phyloP scores from a whole-genome alignment of 2,329 filamentous ascomycete species.

The Akanthomyces uredinophilus region DNA sequence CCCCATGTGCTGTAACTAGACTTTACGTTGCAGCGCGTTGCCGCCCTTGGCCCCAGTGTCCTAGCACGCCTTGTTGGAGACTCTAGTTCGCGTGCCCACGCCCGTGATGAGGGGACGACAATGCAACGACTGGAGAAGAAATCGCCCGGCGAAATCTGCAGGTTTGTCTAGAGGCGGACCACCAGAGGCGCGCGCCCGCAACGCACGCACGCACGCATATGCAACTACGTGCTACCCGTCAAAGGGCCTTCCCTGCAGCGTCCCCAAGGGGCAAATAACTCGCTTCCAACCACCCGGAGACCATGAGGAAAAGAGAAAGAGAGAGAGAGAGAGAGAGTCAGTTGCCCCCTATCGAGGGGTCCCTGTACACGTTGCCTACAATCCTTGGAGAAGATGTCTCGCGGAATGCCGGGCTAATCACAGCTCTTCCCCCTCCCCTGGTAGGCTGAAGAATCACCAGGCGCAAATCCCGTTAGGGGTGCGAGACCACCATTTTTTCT shows the following conservation, averaged over 20 bases:
- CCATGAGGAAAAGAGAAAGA: not conserved
- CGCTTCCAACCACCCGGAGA: no score
- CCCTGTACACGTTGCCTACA: not conserved
- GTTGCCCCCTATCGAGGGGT: not conserved
- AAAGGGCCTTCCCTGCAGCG: no score
- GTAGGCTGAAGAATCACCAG: constrained; percentile 5
- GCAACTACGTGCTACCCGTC: no score
- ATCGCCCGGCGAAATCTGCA: no score
- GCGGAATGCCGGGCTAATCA: not conserved
- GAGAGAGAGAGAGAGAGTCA: not conserved
- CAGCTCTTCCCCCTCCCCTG: not conserved
- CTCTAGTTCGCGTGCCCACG: not conserved
- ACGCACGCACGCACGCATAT: no score
- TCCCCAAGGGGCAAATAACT: no score
- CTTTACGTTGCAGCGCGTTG: not conserved
- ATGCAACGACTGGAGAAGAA: no score
- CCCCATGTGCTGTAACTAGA: not conserved
- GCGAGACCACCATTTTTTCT: not conserved
- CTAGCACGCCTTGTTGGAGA: no score
- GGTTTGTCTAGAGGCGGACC: no score
- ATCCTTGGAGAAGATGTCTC: not conserved
- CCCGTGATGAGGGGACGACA: no score
- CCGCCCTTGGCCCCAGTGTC: no score
- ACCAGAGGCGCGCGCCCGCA: no score
- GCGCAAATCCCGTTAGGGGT: not conserved